phyloP scores from a whole-genome alignment of 2,329 filamentous ascomycete species.

The Fusarium bactridioides region DNA sequence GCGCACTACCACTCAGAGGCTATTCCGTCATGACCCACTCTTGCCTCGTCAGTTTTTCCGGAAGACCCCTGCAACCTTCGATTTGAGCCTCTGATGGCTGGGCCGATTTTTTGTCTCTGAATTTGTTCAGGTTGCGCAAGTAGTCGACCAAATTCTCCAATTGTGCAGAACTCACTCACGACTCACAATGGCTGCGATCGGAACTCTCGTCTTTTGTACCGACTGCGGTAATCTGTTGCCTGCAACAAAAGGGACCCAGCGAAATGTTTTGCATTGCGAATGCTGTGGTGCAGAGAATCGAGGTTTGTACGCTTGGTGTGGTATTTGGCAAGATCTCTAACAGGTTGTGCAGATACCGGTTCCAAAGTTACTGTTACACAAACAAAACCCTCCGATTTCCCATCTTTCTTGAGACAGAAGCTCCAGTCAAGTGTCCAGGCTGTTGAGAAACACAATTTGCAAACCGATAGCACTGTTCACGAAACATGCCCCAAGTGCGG shows the following conservation, averaged over 20 bases:
- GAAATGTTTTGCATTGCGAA: slow-evolving; percentile 81
- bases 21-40: slow-evolving; percentile 36
- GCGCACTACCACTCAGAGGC: slow-evolving; percentile 35
- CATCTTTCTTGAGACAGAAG: slow-evolving; percentile 87
- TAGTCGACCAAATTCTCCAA: slow-evolving; percentile 3
- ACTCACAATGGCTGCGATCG: slow-evolving; percentile 81
- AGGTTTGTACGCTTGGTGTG: slow-evolving; percentile 61
- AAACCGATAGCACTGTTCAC: slow-evolving; percentile 73
- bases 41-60: slow-evolving; percentile 46
- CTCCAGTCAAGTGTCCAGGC: slow-evolving; percentile 83
- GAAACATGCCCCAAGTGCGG: slow-evolving; percentile 84
- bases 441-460: slow-evolving; percentile 78
- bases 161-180: background rate
- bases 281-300: slow-evolving; percentile 86
- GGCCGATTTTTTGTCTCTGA: slow-evolving; percentile 41
- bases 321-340: slow-evolving; percentile 18
- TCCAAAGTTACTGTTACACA: slow-evolving; percentile 79
- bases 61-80: slow-evolving; percentile 15
- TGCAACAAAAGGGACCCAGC: slow-evolving; percentile 76
- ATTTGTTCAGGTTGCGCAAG: slow-evolving; percentile 23
- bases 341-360: slow-evolving; percentile 66
- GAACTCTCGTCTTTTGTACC: slow-evolving; percentile 89
- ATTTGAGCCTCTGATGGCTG: slow-evolving; percentile 34
- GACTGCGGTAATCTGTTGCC: slow-evolving; percentile 93
- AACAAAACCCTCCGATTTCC: slow-evolving; percentile 91